Evolutionary conservation across 2,329 filamentous ascomycete species (phyloP).

Genomic region (Colletotrichum sp.): DNA sequence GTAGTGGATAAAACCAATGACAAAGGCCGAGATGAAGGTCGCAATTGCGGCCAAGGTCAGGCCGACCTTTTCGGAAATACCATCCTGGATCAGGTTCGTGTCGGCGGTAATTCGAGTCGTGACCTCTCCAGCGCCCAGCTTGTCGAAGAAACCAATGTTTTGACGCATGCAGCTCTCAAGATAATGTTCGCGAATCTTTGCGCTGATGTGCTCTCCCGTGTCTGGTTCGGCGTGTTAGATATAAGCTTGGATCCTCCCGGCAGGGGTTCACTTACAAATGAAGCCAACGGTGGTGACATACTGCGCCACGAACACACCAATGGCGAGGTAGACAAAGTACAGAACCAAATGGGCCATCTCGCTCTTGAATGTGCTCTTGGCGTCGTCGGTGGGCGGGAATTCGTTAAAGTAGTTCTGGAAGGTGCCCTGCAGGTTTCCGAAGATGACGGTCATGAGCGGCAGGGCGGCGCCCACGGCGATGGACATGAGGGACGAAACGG

Average conservation of each 20-base stretch:
- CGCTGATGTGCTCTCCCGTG: slow-evolving; percentile 78
- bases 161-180: slow-evolving; percentile 83
- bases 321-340: slow-evolving; percentile 85
- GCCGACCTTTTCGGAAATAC: slow-evolving; percentile 88
- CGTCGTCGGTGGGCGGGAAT: slow-evolving; percentile 35
- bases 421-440: slow-evolving; percentile 74
- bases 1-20: slow-evolving; percentile 89
- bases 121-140: slow-evolving; percentile 89
- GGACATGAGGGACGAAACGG: slow-evolving; percentile 64
- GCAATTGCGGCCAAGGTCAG: slow-evolving; percentile 78
- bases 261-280: slow-evolving; percentile 60
- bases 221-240: slow-evolving; percentile 35
- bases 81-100: slow-evolving; percentile 91
- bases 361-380: slow-evolving; percentile 60
- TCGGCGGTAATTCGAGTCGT: slow-evolving; percentile 94
- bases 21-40: slow-evolving; percentile 86
- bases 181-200: slow-evolving; percentile 83
- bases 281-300: slow-evolving; percentile 87
- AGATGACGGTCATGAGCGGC: slow-evolving; percentile 82
- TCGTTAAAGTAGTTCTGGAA: slow-evolving; percentile 68
- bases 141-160: slow-evolving; percentile 93
- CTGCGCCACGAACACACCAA: slow-evolving; percentile 78
- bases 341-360: slow-evolving; percentile 70
- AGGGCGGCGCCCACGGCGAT: slow-evolving; percentile 77
- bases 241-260: not conserved